phyloP scores from a whole-genome alignment of 176 grass and related monocot genomes.

The Oryza officinalis region DNA sequence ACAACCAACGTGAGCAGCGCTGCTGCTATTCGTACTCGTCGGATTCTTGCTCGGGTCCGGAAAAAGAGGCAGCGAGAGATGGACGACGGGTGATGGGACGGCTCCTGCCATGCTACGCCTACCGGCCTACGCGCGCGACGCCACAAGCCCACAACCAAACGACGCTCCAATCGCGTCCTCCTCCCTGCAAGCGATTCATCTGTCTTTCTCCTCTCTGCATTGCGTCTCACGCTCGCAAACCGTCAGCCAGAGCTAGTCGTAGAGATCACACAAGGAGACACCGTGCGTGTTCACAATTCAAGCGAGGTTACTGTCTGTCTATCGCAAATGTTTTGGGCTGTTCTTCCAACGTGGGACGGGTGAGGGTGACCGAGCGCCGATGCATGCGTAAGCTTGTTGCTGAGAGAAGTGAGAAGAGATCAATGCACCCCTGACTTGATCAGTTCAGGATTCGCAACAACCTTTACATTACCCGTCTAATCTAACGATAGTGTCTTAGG shows the following conservation, averaged over 20 bases:
- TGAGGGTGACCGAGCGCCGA: too few relatives aligned
- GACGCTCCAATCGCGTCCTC: not conserved
- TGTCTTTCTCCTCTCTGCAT: too few relatives aligned
- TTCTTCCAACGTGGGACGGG: not conserved
- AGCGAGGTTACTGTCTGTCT: too few relatives aligned
- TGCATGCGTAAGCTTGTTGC: not conserved
- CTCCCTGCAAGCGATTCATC: too few relatives aligned
- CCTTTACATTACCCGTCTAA: not conserved
- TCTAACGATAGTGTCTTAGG: too few relatives aligned
- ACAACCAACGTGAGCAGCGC: conserved; percentile 6
- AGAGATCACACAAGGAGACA: too few relatives aligned
- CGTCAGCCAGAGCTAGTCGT: too few relatives aligned
- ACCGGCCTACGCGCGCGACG: conserved; percentile 27
- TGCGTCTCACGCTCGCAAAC: too few relatives aligned
- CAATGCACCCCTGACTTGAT: not conserved
- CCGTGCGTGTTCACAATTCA: too few relatives aligned
- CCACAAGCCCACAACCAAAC: not conserved
- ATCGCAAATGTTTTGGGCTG: too few relatives aligned
- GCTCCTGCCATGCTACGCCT: not conserved
- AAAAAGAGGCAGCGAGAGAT: not conserved
- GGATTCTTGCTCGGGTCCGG: conserved; percentile 5
- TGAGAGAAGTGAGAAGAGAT: not conserved
- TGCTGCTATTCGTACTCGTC: not conserved
- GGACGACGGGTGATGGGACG: conserved; percentile 24
- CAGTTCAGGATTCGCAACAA: not conserved